phyloP scores from a whole-genome alignment of 257 asterid species.

The Agastache rugosa region DNA sequence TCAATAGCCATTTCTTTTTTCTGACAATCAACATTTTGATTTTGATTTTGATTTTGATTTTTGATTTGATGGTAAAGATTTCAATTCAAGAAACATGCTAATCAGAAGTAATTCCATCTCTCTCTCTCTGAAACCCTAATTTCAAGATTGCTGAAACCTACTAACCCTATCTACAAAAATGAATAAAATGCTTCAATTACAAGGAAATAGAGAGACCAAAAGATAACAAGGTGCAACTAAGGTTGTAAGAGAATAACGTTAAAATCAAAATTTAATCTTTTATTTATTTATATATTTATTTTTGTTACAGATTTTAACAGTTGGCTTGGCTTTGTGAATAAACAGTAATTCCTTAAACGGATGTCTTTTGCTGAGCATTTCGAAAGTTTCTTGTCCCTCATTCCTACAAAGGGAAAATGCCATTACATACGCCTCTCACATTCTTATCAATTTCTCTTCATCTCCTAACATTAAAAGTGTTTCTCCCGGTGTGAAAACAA shows the following conservation, averaged over 20 bases:
- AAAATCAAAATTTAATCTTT: not conserved
- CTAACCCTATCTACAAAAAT: conserved; percentile 23
- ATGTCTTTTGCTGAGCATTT: conserved; percentile 45
- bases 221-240: conserved; percentile 49
- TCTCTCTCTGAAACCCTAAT: conserved; percentile 45
- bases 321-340: conserved; percentile 49
- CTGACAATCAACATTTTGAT: conserved; percentile 40
- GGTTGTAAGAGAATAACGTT: not conserved
- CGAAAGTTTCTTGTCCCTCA: conserved; percentile 57
- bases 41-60: not conserved
- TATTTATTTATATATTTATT: no score
- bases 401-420: conserved; percentile 55
- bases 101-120: conserved; percentile 31
- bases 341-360: conserved; percentile 44
- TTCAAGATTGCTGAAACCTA: conserved; percentile 42
- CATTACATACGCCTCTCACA: conserved; percentile 35
- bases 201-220: conserved; percentile 48
- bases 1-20: conserved; percentile 33
- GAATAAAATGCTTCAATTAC: conserved; percentile 17
- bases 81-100: conserved; percentile 46
- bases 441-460: conserved; percentile 41
- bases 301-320: conserved; percentile 37
- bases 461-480: conserved; percentile 10
- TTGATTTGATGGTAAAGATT: conserved; percentile 71
- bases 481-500: conserved; percentile 14